Evolutionary conservation across 495 filamentous ascomycete species (phyloP).

Genomic region (Trichoderma asperelloides): DNA sequence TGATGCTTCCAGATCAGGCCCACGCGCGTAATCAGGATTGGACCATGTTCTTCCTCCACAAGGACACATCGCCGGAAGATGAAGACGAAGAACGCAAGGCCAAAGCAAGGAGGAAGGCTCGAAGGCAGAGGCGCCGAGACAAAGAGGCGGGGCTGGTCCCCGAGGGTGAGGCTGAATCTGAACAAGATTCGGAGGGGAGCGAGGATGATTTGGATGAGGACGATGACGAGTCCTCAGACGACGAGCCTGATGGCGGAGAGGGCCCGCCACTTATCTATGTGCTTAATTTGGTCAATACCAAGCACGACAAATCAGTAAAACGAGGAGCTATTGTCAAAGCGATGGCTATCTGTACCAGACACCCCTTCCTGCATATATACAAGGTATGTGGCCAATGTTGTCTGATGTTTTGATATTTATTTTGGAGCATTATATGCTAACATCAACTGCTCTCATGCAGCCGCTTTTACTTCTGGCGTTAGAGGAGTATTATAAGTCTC

Average conservation of each 20-base stretch:
- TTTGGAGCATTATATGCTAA: neutral
- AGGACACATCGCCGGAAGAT: constrained; percentile 74
- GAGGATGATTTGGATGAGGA: constrained; percentile 36
- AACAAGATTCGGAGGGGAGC: constrained; percentile 30
- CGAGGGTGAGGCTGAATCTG: constrained; percentile 37
- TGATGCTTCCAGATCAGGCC: constrained; percentile 97
- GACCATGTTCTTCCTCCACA: constrained; percentile 98
- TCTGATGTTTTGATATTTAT: too few species aligned
- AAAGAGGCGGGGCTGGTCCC: constrained; percentile 47
- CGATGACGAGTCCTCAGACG: constrained; percentile 45
- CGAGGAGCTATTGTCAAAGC: constrained; percentile 93
- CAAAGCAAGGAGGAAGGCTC: constrained; percentile 42
- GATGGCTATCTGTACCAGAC: constrained; percentile 98
- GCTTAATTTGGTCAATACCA: constrained; percentile 94
- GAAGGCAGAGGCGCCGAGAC: constrained; percentile 34
- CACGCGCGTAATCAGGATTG: constrained; percentile 94
- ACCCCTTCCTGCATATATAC: constrained; percentile 98
- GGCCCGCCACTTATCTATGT: constrained; percentile 96
- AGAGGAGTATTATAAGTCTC: constrained; percentile 94
- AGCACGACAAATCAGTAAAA: constrained; percentile 85
- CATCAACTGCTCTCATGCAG: constrained; percentile 28
- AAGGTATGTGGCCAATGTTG: constrained; percentile 51
- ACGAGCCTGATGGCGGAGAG: constrained; percentile 57
- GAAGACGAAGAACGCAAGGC: constrained; percentile 51
- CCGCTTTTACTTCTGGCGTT: constrained; percentile 89